Evolutionary conservation across 106 monocot genomes (phyloP), one percentile per base, ranked within the genome.

Genomic region (Dendrobium huoshanense): DNA sequence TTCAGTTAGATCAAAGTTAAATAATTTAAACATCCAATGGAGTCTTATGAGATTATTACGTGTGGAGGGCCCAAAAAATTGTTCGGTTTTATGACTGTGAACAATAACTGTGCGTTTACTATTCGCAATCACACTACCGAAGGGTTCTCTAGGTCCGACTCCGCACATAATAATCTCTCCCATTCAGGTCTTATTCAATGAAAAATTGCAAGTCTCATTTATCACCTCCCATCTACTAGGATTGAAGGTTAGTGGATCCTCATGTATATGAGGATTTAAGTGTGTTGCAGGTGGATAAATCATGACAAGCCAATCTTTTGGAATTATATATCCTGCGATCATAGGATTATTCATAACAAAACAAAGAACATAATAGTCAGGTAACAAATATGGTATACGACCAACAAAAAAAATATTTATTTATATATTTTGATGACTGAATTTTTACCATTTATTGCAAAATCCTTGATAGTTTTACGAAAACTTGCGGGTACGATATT

Each of bases 201-300:
- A 37, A 18, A 65, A 65, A 65, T 6, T 17, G 0, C 18, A 17
- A n/a, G 6, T 65, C 18, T n/a, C 4, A 31, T 33, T 72, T 41
- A 81, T 2, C 78, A 87, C 88, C 85, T 86, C 78, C 88, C 88
- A 89, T 68, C 89, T 86, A 84, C 81, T 78, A 70, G 87, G 84
- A 65, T 89, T 87, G 80, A 89, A 89, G 48, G 79, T 24, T 15
- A 89, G 77, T 20, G 89, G 87, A 82, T 89, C 87, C 74, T 85
- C 74, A 73, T 89, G 87, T 51, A 89, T 89, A 9, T 89, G 82
- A n/a, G 84, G 85, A 45, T 87, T 84, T 41, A 89, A 55, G 56
- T 89, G 89, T 48, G 85, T 82, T 9, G 89, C 84, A 24, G 89
- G 86, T 44, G 89, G 84, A 56, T 87, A 86, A 11, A 87, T 79